These are phyloP conservation scores for Climacium dendroides DNA, from an alignment of 225 moss, liverwort and hornwort genomes.

Conservation along the genomic window DNA sequence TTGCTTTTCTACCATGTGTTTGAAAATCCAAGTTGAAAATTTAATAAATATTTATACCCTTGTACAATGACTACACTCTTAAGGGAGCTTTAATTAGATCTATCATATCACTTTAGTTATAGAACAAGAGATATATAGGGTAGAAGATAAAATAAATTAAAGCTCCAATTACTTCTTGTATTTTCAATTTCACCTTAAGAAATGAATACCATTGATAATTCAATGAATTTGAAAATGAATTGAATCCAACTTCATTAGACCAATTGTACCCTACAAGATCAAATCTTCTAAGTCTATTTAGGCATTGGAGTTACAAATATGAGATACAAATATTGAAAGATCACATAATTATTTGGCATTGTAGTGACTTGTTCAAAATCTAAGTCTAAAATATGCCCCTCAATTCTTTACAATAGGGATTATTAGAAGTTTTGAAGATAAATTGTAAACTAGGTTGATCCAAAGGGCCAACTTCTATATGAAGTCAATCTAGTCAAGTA, in stretches of 20 bases:
- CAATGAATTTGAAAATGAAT: neutral
- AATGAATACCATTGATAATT: neutral
- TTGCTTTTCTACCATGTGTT: neutral
- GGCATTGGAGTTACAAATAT: neutral
- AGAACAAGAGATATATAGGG: neutral
- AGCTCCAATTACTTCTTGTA: neutral
- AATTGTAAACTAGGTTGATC: neutral
- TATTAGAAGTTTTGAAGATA: neutral
- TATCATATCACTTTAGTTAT: neutral
- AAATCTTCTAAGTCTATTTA: neutral
- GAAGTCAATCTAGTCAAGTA: rapidly evolving
- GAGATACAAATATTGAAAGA: neutral
- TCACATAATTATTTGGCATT: neutral
- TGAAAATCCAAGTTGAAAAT: neutral
- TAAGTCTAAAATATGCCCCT: too few relatives aligned
- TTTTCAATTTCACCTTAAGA: neutral
- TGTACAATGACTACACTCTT: neutral
- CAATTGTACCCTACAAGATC: neutral
- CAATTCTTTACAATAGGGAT: neutral
- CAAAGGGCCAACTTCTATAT: neutral
- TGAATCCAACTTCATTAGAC: too few relatives aligned
- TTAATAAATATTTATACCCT: neutral
- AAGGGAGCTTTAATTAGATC: neutral
- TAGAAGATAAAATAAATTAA: neutral
- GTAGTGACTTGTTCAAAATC: neutral